Evolutionary conservation across 768 basidiomycete genomes (phyloP), one percentile per base, ranked within the genome.

Genomic region (Trametes cubensis): DNA sequence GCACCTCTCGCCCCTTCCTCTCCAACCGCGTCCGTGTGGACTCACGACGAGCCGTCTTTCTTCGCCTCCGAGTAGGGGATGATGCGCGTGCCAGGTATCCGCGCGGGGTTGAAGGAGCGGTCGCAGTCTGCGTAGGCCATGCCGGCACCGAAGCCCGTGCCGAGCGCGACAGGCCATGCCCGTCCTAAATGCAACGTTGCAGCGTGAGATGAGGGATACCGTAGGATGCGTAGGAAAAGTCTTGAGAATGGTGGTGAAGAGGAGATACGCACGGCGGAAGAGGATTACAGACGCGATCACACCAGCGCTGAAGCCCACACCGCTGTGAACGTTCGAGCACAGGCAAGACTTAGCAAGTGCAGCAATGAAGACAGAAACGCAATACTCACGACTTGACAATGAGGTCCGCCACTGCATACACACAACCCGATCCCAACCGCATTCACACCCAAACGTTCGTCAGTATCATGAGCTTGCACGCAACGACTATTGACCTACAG

Each of bases 51-150:
- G n/a, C 48, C 48, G 18, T 58, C 57, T 53, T 64, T 60, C 63
- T 64, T 64, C 23, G 46, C 55, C 60, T 63, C 67, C 20, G 62
- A 81, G 23, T 68, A 60, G 21, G 71, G 79, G 67, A 94, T 75
- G 71, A 94, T 82, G 64, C 90, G 85, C 47, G 88, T 90, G 62
- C 94, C 94, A 20, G 93, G 87, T 73, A 94, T 84, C 69, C 93
- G 84, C 50, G 94, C 89, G 20, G 92, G 90, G 77, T 94, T 94
- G 85, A 95, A 96, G 17, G 90, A 88, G 52, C 93, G 85, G 78
- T 96, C 92, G 76, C 94, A 95, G 81, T 95, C 94, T 30, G 91
- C 87, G 72, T 93, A 95, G 28, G 94, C 92, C 55, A 86, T 85
- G 45, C 94, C 94, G 42, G 87, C 82, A 38, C 94, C 94, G 72